phyloP scores from a whole-genome alignment of 225 moss, liverwort and hornwort genomes.

The Marchantia polymorpha region DNA sequence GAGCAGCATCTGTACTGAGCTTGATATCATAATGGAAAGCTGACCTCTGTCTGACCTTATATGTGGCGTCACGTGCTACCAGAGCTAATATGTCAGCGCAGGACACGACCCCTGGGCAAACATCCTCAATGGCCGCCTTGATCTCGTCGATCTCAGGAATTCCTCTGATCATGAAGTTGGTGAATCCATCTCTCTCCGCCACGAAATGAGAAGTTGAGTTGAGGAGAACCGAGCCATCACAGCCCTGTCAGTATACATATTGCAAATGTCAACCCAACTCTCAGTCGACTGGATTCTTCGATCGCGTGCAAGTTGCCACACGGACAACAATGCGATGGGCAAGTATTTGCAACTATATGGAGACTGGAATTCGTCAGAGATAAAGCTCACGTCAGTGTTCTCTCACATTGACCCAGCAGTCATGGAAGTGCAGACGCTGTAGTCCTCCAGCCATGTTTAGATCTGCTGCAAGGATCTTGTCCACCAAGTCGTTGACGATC shows the following conservation, averaged over 20 bases:
- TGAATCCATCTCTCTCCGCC: conserved; percentile 63
- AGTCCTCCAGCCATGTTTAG: conserved; percentile 50
- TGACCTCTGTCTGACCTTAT: background rate
- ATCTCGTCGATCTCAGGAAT: conserved; percentile 61
- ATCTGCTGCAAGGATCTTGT: conserved; percentile 19
- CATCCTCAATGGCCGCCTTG: conserved; percentile 44
- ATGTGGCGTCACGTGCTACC: conserved; percentile 16
- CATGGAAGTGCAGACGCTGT: conserved; percentile 69
- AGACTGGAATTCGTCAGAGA: background rate
- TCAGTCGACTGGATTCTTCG: too few species aligned
- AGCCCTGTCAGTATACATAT: conserved; percentile 33
- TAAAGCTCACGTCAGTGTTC: background rate
- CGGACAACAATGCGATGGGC: background rate
- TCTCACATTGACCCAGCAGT: conserved; percentile 56
- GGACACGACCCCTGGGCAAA: conserved; percentile 55
- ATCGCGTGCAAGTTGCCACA: too few species aligned
- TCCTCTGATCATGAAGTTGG: conserved; percentile 40
- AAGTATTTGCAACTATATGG: background rate
- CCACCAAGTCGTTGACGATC: conserved; percentile 38
- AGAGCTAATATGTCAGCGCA: conserved; percentile 63
- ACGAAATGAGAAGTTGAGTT: conserved; percentile 58
- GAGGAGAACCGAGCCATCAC: conserved; percentile 65
- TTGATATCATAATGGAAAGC: background rate
- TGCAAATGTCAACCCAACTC: background rate
- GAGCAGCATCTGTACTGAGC: background rate